Evolutionary conservation across 2,329 filamentous ascomycete genomes (phyloP), one percentile per base, ranked within the genome.

Genomic region (Ramichloridium luteum): DNA sequence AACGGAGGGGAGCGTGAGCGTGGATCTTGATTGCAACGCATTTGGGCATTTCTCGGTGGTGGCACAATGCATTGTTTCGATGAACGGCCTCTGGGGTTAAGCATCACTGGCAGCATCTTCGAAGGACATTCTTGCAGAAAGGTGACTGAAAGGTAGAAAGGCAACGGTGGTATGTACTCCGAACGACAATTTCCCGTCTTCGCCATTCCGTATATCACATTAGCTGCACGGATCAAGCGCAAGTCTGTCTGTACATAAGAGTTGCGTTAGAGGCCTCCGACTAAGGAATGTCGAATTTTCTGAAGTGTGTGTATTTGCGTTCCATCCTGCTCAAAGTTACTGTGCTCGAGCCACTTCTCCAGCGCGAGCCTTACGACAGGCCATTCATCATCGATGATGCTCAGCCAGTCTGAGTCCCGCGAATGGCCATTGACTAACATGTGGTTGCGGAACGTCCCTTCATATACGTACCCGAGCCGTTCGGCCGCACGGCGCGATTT

Each of bases 391-490:
- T 72, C 65, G 1, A 70, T 45, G 5, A 78, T 67, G 13, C 70
- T 67, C 34, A 64, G 71, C 70, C 71, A 79, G 3, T 66, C 61
- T 1, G 72, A 73, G 46, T 79, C 74, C 26, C 75, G 55, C 31
- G 56, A 64, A 13, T 62, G 54, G 1, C 71, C 73, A 41, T 70
- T 73, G 5, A 68, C 44, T 16, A 78, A 59, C 63, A 75, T 64
- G 46, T 79, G 72, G 39, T 74, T 69, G 32, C 72, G 60, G 39
- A 77, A 77, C 0, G 64, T 44, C 0, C 75, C 75, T 48, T 80
- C 74, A 42, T 55, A 70, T 0, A 49, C 50, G 41, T 77, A 79
- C 0, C 75, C 75, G 6, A 76, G 48, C 2, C 75, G 55, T 41
- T 54, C 35, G 1, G 74, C 75, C 0, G 74, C 73, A 3, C 61